These are phyloP conservation scores for Dacryopinax spathularia DNA, from an alignment of 768 basidiomycete species.

Conservation along the genomic window DNA sequence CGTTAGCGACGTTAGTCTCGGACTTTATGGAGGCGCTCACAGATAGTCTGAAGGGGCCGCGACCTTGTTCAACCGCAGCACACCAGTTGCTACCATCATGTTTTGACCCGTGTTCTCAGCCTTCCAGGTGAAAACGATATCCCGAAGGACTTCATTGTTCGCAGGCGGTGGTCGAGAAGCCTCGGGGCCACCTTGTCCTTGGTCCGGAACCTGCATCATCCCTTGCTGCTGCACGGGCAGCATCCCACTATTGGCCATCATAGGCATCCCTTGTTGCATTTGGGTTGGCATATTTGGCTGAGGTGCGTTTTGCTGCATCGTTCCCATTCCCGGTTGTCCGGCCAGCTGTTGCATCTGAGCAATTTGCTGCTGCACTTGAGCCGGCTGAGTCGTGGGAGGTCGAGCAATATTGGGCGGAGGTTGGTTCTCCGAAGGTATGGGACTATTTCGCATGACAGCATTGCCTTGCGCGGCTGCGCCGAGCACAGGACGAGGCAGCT, in stretches of 20 bases:
- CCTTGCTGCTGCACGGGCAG: not conserved
- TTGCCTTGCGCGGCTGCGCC: not conserved
- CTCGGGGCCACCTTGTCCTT: not conserved
- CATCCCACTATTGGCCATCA: not conserved
- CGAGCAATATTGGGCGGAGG: not conserved
- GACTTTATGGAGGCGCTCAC: not conserved
- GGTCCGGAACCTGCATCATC: not conserved
- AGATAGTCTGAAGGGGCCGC: not conserved
- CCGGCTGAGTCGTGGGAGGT: not conserved
- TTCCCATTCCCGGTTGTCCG: not conserved
- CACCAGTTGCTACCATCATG: not conserved
- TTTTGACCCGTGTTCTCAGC: not conserved
- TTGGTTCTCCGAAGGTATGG: not conserved
- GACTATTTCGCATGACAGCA: not conserved
- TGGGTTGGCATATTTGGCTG: not conserved
- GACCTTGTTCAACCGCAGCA: not conserved
- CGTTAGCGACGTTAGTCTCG: not conserved
- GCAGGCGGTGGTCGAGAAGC: not conserved
- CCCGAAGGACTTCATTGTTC: not conserved
- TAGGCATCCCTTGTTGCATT: not conserved
- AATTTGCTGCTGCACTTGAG: not conserved
- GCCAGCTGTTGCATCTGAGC: not conserved
- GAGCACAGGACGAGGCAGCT: not conserved
- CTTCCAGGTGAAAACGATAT: not conserved
- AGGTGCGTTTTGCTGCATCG: not conserved